Percentiles rank a stretch among this genome's conserved stretches.
These are phyloP conservation scores for Epichloe sibirici DNA, from an alignment of 2,329 filamentous ascomycete species.

Conservation along the genomic window DNA sequence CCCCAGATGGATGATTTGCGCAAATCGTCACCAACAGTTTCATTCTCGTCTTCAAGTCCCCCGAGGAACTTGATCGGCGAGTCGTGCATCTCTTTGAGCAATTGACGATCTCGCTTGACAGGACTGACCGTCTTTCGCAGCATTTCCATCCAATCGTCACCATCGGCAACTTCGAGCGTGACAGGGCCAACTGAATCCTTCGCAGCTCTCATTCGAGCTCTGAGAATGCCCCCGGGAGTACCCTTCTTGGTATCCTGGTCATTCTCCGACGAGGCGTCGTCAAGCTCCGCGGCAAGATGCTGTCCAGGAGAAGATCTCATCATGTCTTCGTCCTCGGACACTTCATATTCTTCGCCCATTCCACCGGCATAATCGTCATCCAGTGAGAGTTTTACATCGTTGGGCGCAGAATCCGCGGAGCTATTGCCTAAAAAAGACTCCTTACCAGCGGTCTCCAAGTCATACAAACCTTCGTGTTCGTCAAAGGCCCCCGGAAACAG, in stretches of 20 bases:
- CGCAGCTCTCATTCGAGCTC: slow-evolving; percentile 50
- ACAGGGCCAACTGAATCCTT: slow-evolving; percentile 47
- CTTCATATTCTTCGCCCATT: slow-evolving; percentile 66
- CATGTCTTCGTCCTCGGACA: slow-evolving; percentile 58
- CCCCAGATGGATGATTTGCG: slow-evolving; percentile 24
- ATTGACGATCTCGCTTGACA: slow-evolving; percentile 76
- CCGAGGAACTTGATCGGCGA: slow-evolving; percentile 25
- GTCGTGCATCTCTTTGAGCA: slow-evolving; percentile 50
- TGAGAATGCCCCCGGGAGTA: slow-evolving; percentile 49
- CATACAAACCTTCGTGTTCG: slow-evolving; percentile 39
- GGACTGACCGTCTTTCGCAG: slow-evolving; percentile 89
- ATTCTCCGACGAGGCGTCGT: slow-evolving; percentile 43
- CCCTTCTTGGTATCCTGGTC: slow-evolving; percentile 31
- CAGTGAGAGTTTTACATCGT: slow-evolving; percentile 44
- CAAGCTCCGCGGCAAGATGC: slow-evolving; percentile 66
- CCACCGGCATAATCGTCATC: slow-evolving; percentile 44
- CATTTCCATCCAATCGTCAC: slow-evolving; percentile 88
- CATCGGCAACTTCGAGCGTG: slow-evolving; percentile 49
- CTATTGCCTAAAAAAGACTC: slow-evolving; percentile 89
- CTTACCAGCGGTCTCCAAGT: slow-evolving; percentile 41
- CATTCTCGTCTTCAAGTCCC: slow-evolving; percentile 16
- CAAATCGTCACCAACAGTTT: slow-evolving; percentile 37
- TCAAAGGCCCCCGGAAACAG: slow-evolving; percentile 74
- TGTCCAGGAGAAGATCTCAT: slow-evolving; percentile 64
- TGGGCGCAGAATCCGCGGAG: slow-evolving; percentile 70